Base-by-base conservation (phyloP, 257 asterid genomes). In the Voacanga thouarsii region DNA sequence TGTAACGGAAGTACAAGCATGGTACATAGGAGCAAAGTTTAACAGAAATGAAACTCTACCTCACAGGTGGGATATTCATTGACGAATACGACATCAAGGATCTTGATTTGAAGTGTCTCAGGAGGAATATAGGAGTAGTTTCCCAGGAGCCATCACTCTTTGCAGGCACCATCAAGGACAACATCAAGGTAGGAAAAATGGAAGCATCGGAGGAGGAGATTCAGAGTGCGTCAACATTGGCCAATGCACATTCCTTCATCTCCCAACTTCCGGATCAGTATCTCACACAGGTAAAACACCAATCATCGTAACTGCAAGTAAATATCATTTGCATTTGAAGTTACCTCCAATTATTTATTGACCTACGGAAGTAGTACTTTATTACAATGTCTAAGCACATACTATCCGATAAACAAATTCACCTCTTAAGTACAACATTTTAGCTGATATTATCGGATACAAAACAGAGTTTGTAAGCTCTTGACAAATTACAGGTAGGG, bases 121-220 rank as follows among this genome's bases (percentile, higher is more conserved):
- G 97, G 89, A 87, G 86, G 84, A 91, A 88, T 83, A 78, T 92
- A 28, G 97, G 96, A 59, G 82, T 91, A 75, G 97, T 92, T 80
- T 91, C 94, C 61, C 96, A 92, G 89, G 97, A 92, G 89, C 97
- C 97, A 73, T 75, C 95, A 41, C 90, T 92, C 43, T 92, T 92
- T 64, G 75, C 92, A 37, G 97, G 96, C 71, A 92, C 83, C 80
- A 92, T 92, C 86, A 84, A 77, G 80, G 93, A 92, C 82, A 92
- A 92, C 80, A 88, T 92, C 81, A 88, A 64, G 85, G 85, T 88
- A 30, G 97, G 97, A 84, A 87, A 89, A 74, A 61, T 79, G 69
- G 85, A 85, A 37, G 90, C 97, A 73, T 83, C 82, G 72, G 96
- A 92, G 30, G 75, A 83, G 57, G 86, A 91, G 87, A 83, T 92